Base-by-base conservation (phyloP, 176 grass and related monocot genomes). In the Cenchrus fungigraminus region DNA sequence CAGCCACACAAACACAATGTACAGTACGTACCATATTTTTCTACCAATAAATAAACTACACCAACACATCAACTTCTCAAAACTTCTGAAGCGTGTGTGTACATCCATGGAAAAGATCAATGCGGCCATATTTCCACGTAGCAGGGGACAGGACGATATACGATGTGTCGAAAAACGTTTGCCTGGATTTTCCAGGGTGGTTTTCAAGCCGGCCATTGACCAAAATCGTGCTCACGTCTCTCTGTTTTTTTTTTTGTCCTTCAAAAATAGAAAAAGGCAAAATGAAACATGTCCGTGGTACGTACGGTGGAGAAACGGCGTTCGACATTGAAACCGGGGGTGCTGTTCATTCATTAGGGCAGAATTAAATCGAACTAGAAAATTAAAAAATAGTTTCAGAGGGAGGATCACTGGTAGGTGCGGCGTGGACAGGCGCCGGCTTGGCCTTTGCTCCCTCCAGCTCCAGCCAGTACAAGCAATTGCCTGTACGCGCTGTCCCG, bases 371-470 rank as follows among this genome's bases (percentile, higher is more conserved):
- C 1, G 9, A 66, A 54, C 68, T 13, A n/a, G 56, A 45, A 29
- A 31, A 57, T 45, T 20, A 32, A 42, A 40, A 40, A 40, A 4
- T 40, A 40, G 37, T 78, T 61, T 34, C 6, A 43, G 43, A 72
- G 56, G 57, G 44, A 73, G 57, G 57, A 73, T 86, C 67, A 32
- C 44, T 72, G 6, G 8, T 45, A 34, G 25, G 68, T 68, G 57
- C 49, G 71, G 71, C 34, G 32, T 68, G 76, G 82, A 80, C 70
- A 85, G 20, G 58, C 58, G 22, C 8, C 9, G 58, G 8, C 58
- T 74, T 66, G 46, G 9, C 42, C 4, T 44, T 84, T 84, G 87
- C 78, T 51, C 59, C 85, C 61, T 87, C 71, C 78, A 40, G 45
- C 51, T 82, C 71, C 76, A 44, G 37, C 76, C 16, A 63, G 58